These are phyloP conservation scores for Pyrus bretschneideri DNA, from an alignment of 306 rosid genomes.

Conservation along the genomic window DNA sequence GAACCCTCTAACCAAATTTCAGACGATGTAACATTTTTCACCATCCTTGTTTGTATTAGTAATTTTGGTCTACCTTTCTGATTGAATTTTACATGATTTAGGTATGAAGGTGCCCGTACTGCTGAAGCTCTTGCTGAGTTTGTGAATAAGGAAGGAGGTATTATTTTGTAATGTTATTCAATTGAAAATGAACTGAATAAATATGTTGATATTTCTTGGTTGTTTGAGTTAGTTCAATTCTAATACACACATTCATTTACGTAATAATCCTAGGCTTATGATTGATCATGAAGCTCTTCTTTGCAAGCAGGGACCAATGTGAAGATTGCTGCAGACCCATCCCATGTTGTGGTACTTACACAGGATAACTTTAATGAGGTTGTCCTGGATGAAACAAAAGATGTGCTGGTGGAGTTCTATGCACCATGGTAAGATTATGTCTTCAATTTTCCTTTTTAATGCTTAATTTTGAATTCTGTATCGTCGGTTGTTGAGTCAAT, in stretches of 20 bases:
- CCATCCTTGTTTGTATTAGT: neutral
- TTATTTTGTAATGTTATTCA: slow-evolving; percentile 3
- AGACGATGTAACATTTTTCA: neutral
- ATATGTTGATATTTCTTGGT: neutral
- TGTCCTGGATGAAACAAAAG: slow-evolving; percentile 70
- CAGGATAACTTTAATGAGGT: slow-evolving; percentile 54
- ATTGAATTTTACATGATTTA: slow-evolving; percentile 26
- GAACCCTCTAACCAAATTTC: neutral
- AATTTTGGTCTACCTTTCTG: neutral
- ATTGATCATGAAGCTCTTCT: slow-evolving; percentile 5
- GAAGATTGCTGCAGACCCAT: slow-evolving; percentile 63
- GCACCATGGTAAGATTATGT: slow-evolving; percentile 73
- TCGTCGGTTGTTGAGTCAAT: neutral
- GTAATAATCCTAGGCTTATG: neutral
- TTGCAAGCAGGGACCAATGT: slow-evolving; percentile 71
- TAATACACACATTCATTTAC: neutral
- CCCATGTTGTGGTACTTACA: slow-evolving; percentile 57
- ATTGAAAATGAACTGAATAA: neutral
- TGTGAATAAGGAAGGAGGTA: slow-evolving; percentile 75
- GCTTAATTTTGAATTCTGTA: neutral
- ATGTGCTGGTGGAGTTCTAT: slow-evolving; percentile 89
- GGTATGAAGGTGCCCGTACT: slow-evolving; percentile 71
- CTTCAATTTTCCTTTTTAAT: neutral
- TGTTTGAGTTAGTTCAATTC: neutral
- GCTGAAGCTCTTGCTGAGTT: slow-evolving; percentile 75